Base-by-base conservation (phyloP, 805 yeast genomes). In the Candida odintsovae region DNA sequence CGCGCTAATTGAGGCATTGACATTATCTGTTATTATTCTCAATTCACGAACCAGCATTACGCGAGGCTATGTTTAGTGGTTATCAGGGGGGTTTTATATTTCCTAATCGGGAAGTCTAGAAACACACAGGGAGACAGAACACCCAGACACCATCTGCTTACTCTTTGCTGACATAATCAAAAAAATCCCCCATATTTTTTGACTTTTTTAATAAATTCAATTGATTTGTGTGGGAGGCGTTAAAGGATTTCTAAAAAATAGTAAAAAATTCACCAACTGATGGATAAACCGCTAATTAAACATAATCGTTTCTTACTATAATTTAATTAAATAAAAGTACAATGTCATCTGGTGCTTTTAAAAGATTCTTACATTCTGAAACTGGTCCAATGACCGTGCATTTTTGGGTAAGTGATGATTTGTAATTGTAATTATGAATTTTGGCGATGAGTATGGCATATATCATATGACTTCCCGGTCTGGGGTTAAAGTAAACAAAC, bases 331-430 rank as follows among this genome's bases (percentile, higher is more conserved):
- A 13, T 16, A 29, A 16, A 16, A 29, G 16, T 9, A 29, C 18
- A n/a, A 18, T 19, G 22, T 18, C 20, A 3, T 65, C 83, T 16
- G 67, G 81, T 29, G 79, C 77, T 41, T 87, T 92, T 67, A 69
- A 77, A 50, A 76, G 86, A 61, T 89, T 83, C 62, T 64, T 88
- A 63, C 78, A 82, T 57, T 83, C 96, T 16, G 95, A 86, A 64
- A 88, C 99, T 18, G 99, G 99, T 28, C 99, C 99, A 37, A 82
- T 71, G 64, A 92, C 99, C n/a, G 90, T 94, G 47, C 99, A 92
- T 64, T 92, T 92, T 69, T 92, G 99, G 99, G 95, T 79, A 67
- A 37, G 78, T 70, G 21, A 13, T 13, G n/a, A 6, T 25, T 25
- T 9, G 13, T 25, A 3, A 3, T 25, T 25, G 13, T 11, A 3